Evolutionary conservation across 1,284 basidiomycete genomes (phyloP), one percentile per base, ranked within the genome.

Genomic region (Heterobasidion parviporum): DNA sequence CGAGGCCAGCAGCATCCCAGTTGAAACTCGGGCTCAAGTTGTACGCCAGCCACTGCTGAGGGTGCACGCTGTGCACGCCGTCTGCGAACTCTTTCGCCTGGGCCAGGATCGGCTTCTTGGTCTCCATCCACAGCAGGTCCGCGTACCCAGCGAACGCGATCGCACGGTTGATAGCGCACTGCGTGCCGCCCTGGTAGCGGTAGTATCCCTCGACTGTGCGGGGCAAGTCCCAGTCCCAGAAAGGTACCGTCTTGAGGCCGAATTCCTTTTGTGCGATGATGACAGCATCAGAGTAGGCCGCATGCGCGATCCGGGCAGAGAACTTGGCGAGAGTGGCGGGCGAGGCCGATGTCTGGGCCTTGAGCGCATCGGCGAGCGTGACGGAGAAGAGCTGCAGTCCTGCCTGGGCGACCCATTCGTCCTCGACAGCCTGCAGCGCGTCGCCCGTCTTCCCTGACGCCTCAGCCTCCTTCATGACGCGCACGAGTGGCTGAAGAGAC

Each of bases 91-190:
- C 93, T 67, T 83, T 83, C 36, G 96, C 97, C 74, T 99, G 96
- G 1, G 85, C 74, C 52, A 96, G 76, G 72, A 98, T 96, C n/a
- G 96, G 96, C 67, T 83, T 89, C 79, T 95, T 95, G 60, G 97
- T 99, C 80, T 99, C 96, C 94, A 97, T 96, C 94, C 94, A 94
- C 61, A 95, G 68, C 54, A 94, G 74, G 70, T 98, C 95, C 44
- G 92, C 88, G 71, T 96, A 93, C 1, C 93, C 94, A 20, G 94
- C 94, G 67, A 94, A 99, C 38, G 93, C 94, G 61, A 94, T 78
- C 34, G 91, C 91, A 59, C 96, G 92, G 74, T 92, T 89, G 69
- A 99, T 82, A 18, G 94, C 95, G 68, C 93, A 96, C 68, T 91
- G 85, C 6, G 95, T 99, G 15, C 96, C 96, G 59, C 96, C 95